Evolutionary conservation across 2,329 filamentous ascomycete species (phyloP).

Genomic region (Pyricularia sp.): DNA sequence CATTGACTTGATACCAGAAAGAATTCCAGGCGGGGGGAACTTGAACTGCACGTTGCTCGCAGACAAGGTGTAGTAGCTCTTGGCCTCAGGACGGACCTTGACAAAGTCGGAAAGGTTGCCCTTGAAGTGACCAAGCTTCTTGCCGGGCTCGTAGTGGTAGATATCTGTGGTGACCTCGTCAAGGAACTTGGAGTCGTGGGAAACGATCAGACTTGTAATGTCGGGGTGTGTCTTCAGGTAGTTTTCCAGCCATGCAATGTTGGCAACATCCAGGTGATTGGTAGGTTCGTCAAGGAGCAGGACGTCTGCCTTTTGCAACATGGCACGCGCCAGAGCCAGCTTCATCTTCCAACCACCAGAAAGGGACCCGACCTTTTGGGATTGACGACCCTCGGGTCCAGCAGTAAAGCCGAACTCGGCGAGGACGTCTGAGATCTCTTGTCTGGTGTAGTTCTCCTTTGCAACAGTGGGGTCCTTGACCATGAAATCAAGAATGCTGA

Average conservation of each 20-base stretch:
- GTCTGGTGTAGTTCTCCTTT: conserved; percentile 63
- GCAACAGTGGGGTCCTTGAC: conserved; percentile 81
- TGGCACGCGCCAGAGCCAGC: conserved; percentile 86
- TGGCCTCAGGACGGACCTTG: conserved; percentile 81
- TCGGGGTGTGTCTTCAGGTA: conserved; percentile 95
- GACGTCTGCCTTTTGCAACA: conserved; percentile 95
- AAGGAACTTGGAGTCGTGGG: conserved; percentile 95
- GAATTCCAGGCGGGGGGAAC: conserved; percentile 90
- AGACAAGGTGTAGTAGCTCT: conserved; percentile 95
- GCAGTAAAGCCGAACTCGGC: conserved; percentile 89
- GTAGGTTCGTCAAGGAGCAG: conserved; percentile 96
- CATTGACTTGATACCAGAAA: conserved; percentile 89
- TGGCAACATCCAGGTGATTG: conserved; percentile 93
- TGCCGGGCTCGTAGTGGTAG: conserved; percentile 92
- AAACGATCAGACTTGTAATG: conserved; percentile 95
- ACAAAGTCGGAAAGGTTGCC: conserved; percentile 81
- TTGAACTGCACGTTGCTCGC: conserved; percentile 89
- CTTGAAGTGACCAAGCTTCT: conserved; percentile 85
- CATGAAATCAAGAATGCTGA: conserved; percentile 91
- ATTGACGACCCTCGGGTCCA: conserved; percentile 81
- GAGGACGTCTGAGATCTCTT: conserved; percentile 64
- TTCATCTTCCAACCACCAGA: conserved; percentile 99
- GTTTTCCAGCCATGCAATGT: conserved; percentile 91
- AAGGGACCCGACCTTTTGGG: conserved; percentile 83
- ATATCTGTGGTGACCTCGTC: conserved; percentile 98